Conservation (phyloP, 2,329 filamentous ascomycete species). For the Grosmannia clavigera region DNA sequence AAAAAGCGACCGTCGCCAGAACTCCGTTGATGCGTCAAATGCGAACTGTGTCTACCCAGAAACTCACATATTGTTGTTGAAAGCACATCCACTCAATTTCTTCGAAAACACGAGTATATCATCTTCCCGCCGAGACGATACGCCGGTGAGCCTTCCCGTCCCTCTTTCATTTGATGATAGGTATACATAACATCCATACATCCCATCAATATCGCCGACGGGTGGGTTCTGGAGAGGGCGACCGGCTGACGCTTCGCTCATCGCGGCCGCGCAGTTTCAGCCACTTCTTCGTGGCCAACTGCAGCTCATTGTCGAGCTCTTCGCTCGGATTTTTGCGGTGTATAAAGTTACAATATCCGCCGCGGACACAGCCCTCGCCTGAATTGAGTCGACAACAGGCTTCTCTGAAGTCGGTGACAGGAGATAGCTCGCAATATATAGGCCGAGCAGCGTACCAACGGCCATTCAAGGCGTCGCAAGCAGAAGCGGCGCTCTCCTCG, state of each 20-base stretch:
- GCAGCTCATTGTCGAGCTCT: constrained; percentile 79
- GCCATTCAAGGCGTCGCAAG: constrained; percentile 86
- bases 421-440: constrained; percentile 95
- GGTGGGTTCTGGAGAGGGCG: constrained; percentile 75
- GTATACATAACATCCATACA: too few relatives aligned
- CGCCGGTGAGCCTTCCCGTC: neutral
- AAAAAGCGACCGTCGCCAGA: neutral
- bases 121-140: neutral
- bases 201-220: constrained; percentile 49
- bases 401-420: constrained; percentile 96
- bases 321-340: constrained; percentile 88
- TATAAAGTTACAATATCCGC: constrained; percentile 99
- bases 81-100: constrained; percentile 22
- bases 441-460: constrained; percentile 95
- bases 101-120: neutral
- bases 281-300: constrained; percentile 93
- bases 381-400: constrained; percentile 91
- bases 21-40: neutral
- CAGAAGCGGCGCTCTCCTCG: constrained; percentile 87
- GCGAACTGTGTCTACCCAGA: too few relatives aligned
- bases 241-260: constrained; percentile 67
- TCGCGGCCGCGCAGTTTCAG: constrained; percentile 73
- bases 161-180: too few relatives aligned
- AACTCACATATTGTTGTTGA: constrained; percentile 28
- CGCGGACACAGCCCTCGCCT: constrained; percentile 88